A percentile compares a stretch with the other conserved stretches of the same genome.
Conservation (phyloP, 345 rosid genomes). For the Laguncularia racemosa region DNA sequence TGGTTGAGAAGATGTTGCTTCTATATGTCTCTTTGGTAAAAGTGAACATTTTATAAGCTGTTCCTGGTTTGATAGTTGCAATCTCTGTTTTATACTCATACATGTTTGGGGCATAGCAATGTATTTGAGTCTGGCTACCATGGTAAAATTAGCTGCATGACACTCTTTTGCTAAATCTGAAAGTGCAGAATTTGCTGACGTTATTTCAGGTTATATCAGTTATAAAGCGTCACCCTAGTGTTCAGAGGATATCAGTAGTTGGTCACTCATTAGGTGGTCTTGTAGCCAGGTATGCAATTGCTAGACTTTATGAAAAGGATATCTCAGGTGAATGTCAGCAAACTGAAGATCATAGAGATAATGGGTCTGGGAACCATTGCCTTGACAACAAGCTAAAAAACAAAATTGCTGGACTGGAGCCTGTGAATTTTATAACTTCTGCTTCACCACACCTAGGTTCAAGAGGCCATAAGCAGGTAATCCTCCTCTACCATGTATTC, state of each 20-base stretch:
- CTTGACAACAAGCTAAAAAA: constrained; percentile 25
- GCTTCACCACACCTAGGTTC: constrained; percentile 95
- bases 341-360: constrained; percentile 23
- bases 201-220: constrained; percentile 63
- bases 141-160: not conserved
- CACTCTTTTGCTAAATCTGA: too few species aligned
- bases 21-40: too few species aligned
- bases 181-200: not conserved
- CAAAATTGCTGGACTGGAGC: constrained; percentile 74
- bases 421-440: constrained; percentile 69
- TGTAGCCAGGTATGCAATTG: constrained; percentile 78
- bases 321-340: constrained; percentile 18
- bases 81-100: not conserved
- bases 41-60: not conserved
- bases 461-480: constrained; percentile 81
- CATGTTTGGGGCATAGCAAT: not conserved
- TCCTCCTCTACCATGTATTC: not conserved
- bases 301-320: constrained; percentile 48
- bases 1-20: too few species aligned
- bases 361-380: constrained; percentile 19
- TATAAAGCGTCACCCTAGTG: constrained; percentile 37
- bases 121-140: constrained; percentile 4
- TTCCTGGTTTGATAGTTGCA: not conserved
- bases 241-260: constrained; percentile 67
- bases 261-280: constrained; percentile 92